Base-by-base conservation (phyloP, 805 yeast genomes). In the Metschnikowia sp. region DNA sequence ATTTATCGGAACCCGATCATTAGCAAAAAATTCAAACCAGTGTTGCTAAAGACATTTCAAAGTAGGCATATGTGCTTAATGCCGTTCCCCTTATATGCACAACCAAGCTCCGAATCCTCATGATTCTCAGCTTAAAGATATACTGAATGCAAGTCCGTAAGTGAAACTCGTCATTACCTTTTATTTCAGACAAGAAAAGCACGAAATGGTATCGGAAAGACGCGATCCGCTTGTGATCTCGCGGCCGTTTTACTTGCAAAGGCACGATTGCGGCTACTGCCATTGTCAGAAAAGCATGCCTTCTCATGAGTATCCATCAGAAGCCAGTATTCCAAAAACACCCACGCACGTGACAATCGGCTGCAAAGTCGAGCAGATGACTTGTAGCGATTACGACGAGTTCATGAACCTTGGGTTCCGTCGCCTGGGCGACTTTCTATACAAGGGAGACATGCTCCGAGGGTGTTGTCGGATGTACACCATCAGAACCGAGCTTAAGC, bases 401-500 rank as follows among this genome's bases (percentile, higher is more conserved):
- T 61, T 87, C 53, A 79, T 91, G 56, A 83, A 88, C 55, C 68
- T 74, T 54, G 96, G 96, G 2, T 89, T 78, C 59, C 78, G 96
- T 62, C 70, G 97, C 45, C 85, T 94, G 31, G 97, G 97, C 0
- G 62, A 65, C 2, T 86, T 80, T 53, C 51, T 85, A 8, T 86
- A 77, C 46, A 70, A 76, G 57, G 81, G 87, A 0, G 96, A 91
- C 61, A 63, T 81, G 51, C 59, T 85, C 30, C 64, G 90, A 35
- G 80, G 81, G 36, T 90, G 97, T 61, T 90, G 97, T 57, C 74
- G 91, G 18, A 75, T 83, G 63, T 88, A 81, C 61, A 84, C 96
- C 0, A 87, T 90, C 13, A 64, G 97, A 44, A 82, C 95, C 0
- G 70, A 70, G 19, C 64, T 77, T 13, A 59, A 59, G 0, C 57